Evolutionary conservation across 2,329 filamentous ascomycete genomes (phyloP), one percentile per base, ranked within the genome.

Genomic region (Trichoderma koningiopsis): DNA sequence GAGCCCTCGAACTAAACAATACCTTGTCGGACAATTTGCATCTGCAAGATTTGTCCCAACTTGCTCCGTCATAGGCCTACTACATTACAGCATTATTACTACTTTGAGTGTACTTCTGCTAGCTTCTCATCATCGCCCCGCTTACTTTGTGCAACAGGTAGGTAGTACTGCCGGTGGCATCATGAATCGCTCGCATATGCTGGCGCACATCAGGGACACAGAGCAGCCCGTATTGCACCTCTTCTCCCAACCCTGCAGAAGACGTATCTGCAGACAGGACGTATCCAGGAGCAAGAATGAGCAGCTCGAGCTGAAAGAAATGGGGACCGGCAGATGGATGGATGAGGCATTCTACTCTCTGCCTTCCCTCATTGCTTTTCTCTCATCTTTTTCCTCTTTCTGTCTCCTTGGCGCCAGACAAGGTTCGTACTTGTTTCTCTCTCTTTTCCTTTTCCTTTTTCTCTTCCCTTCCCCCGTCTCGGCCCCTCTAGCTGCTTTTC

Each of bases 211-310:
- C 55, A 66, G 43, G 35, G 29, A 57, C 29, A 49, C 62, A 37
- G 53, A 58, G 55, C 7, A 56, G 52, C n/a, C 62, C 62, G 62
- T 43, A 57, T 47, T n/a, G 37, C 53, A 19, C 1, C 31, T 56
- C 55, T 64, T 64, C 35, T 63, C 27, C 29, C 64, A 67, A 40
- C 64, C 64, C 64, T 67, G 64, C 64, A 67, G 63, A 66, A 22
- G 29, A 35, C 27, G 40, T n/a, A 29, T 37, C 37, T 37, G 22
- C 47, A 40, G 61, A 7, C 19, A 43, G 61, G 10, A 11, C 27
- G 27, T 53, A 27, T 55, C 22, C 31, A 47, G 27, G 58, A 37
- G 16, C 40, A 43, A 33, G 4, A 57, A 43, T 19, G 31, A 40
- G 60, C 56, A 53, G 37, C 22, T 52, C 27, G 53, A 68, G 58